A percentile compares a stretch with the other conserved stretches of the same genome.
These are phyloP conservation scores for Bruguiera parviflora DNA, from an alignment of 345 rosid genomes.

Conservation along the genomic window DNA sequence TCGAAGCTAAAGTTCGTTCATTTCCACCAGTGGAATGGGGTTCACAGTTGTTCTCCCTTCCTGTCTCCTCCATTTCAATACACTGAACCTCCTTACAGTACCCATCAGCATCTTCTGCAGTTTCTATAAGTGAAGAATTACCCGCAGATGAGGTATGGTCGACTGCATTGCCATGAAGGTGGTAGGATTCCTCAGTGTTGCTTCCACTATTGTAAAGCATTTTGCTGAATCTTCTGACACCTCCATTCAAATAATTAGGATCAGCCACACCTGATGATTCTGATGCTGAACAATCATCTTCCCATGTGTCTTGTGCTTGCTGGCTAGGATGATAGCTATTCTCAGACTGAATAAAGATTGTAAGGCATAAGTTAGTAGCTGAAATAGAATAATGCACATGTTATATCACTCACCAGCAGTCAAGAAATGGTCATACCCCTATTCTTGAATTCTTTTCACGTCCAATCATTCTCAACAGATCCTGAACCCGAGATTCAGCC, in stretches of 20 bases:
- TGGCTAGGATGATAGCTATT: conserved; percentile 32
- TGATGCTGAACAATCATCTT: conserved; percentile 59
- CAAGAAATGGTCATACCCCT: conserved; percentile 29
- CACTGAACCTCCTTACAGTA: conserved; percentile 90
- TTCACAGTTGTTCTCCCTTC: conserved; percentile 25
- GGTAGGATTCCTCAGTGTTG: conserved; percentile 34
- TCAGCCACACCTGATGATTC: conserved; percentile 52
- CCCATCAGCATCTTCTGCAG: conserved; percentile 52
- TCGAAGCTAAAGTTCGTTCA: conserved; percentile 30
- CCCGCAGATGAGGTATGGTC: conserved; percentile 50
- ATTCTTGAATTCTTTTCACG: conserved; percentile 53
- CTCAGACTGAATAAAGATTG: conserved; percentile 39
- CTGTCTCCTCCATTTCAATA: conserved; percentile 58
- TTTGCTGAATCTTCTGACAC: conserved; percentile 22
- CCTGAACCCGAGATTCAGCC: conserved; percentile 75
- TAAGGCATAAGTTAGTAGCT: conserved; percentile 19
- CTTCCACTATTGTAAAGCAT: conserved; percentile 36
- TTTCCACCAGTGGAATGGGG: conserved; percentile 32
- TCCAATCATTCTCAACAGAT: conserved; percentile 61
- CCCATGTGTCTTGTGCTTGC: conserved; percentile 53
- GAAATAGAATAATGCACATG: neutral
- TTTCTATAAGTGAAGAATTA: conserved; percentile 35
- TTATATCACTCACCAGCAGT: conserved; percentile 4
- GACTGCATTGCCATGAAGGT: conserved; percentile 25
- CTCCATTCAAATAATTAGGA: conserved; percentile 18